Evolutionary conservation across 2,329 filamentous ascomycete genomes (phyloP).

Genomic region (Tolypocladium tropicale): DNA sequence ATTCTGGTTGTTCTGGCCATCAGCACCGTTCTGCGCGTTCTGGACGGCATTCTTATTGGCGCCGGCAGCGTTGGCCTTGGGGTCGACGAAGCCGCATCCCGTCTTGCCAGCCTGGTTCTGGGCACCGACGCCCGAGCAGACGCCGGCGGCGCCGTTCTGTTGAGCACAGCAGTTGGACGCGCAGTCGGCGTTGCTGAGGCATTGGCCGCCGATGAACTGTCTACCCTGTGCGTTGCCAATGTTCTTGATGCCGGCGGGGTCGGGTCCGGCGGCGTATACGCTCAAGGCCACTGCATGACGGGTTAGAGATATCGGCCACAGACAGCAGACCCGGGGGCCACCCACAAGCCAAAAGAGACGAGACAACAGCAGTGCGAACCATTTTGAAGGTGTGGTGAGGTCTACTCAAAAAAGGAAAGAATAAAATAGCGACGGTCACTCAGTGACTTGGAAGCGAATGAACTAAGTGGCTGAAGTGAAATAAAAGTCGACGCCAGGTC

Average conservation of each 20-base stretch:
- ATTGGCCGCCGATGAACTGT: conserved; percentile 20
- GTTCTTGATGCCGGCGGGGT: conserved; percentile 11
- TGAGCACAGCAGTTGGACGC: conserved; percentile 16
- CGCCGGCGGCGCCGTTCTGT: conserved; percentile 11
- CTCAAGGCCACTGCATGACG: background rate
- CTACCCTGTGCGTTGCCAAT: conserved; percentile 12
- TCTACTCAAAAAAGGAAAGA: no score
- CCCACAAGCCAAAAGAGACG: background rate
- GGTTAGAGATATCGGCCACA: background rate
- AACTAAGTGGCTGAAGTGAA: background rate
- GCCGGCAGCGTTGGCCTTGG: background rate
- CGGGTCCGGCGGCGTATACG: conserved; percentile 4
- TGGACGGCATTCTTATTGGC: background rate
- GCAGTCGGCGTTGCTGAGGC: conserved; percentile 17
- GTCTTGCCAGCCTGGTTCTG: conserved; percentile 19
- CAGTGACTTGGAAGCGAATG: background rate
- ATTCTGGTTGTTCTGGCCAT: background rate
- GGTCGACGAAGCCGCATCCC: conserved; percentile 17
- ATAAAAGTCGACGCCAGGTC: background rate
- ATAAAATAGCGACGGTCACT: background rate
- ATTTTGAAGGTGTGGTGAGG: background rate
- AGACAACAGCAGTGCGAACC: background rate
- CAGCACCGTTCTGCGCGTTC: no score
- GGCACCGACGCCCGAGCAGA: conserved; percentile 18
- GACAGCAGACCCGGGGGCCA: background rate